Conservation (phyloP, 345 rosid genomes). For the Eucalyptus pauciflora region DNA sequence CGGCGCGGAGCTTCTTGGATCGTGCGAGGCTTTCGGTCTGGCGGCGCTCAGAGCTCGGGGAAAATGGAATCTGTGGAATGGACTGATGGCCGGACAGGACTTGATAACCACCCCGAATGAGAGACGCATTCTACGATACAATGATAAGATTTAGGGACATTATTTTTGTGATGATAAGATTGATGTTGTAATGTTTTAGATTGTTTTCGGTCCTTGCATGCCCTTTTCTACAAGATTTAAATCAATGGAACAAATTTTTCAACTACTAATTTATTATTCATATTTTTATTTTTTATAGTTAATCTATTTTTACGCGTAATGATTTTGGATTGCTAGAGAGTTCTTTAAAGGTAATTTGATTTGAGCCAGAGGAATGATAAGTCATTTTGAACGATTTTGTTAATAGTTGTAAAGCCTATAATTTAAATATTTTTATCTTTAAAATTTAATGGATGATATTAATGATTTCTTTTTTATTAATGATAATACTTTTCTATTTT, state of each 20-base stretch:
- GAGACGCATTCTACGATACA: background rate
- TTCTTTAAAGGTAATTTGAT: background rate
- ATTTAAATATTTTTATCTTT: background rate
- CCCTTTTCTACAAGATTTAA: background rate
- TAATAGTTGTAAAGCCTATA: background rate
- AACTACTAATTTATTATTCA: background rate
- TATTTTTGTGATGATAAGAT: background rate
- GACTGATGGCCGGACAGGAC: background rate
- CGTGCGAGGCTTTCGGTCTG: background rate
- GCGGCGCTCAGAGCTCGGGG: background rate
- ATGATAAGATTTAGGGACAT: background rate
- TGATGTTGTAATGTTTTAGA: background rate
- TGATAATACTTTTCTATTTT: background rate
- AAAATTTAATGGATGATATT: background rate
- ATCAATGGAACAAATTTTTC: background rate
- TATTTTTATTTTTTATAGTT: background rate
- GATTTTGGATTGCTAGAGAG: background rate
- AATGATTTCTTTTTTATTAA: background rate
- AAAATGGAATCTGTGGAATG: background rate
- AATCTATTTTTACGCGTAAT: background rate
- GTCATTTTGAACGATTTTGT: too few relatives aligned
- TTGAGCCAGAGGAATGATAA: accelerated
- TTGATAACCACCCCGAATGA: background rate
- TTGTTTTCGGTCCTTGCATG: background rate
- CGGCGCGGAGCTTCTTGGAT: background rate